phyloP scores from a whole-genome alignment of 495 filamentous ascomycete species.

The Penicillium lividum region DNA sequence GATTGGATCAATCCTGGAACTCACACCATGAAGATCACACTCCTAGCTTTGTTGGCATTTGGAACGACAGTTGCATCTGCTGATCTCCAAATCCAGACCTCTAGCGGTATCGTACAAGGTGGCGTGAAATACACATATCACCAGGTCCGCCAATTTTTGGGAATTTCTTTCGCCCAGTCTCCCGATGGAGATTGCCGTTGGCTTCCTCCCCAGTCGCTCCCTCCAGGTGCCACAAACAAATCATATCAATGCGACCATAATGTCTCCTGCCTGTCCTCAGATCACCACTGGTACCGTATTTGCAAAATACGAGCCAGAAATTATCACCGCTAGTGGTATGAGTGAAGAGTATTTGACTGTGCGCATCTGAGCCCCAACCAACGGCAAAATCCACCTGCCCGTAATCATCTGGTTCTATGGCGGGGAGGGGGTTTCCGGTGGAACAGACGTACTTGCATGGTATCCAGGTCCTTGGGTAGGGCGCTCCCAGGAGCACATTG shows the following conservation, averaged over 20 bases:
- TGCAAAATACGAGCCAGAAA: neutral
- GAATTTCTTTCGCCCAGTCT: neutral
- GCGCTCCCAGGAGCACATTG: neutral
- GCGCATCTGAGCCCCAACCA: neutral
- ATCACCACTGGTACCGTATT: neutral
- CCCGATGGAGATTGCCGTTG: neutral
- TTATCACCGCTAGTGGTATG: neutral
- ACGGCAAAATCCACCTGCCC: neutral
- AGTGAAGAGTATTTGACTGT: neutral
- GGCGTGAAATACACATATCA: neutral
- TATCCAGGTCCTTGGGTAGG: neutral
- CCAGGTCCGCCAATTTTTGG: neutral
- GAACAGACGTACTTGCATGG: neutral
- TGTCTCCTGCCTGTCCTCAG: neutral
- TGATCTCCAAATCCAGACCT: neutral
- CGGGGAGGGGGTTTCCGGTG: neutral
- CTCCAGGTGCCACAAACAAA: neutral
- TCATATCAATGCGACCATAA: neutral
- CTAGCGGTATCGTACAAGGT: neutral
- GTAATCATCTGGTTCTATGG: constrained; percentile 2
- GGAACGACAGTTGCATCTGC: neutral
- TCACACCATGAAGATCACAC: neutral
- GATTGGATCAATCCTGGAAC: neutral
- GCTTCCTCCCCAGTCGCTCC: neutral
- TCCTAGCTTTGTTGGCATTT: neutral